Evolutionary conservation across 2,329 filamentous ascomycete genomes (phyloP).

Genomic region (Emericellopsis atlantica): DNA sequence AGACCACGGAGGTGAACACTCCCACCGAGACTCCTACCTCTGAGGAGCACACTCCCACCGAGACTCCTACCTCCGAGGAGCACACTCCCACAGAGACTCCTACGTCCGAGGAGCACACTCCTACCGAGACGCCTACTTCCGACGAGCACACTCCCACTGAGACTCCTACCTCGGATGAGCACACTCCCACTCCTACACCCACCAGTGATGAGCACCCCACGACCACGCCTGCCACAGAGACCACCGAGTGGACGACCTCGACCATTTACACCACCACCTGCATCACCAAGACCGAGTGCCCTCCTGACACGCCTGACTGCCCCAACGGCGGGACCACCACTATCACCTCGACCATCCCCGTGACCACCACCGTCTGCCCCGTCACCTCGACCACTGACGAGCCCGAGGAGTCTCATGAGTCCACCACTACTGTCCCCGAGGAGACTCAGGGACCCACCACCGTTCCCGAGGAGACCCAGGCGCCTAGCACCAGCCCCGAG

Average conservation of each 20-base stretch:
- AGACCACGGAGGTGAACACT: slow-evolving; percentile 1
- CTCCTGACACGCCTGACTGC: slow-evolving; percentile 5
- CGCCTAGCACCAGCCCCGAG: slow-evolving; percentile 11
- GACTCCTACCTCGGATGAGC: slow-evolving; percentile 1
- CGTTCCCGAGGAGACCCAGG: slow-evolving; percentile 1
- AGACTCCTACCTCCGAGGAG: slow-evolving; percentile 1
- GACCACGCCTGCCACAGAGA: neutral
- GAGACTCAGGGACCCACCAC: slow-evolving; percentile 4
- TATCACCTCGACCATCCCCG: slow-evolving; percentile 1
- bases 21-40: slow-evolving; percentile 4
- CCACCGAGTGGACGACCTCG: slow-evolving; percentile 5
- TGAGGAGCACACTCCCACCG: slow-evolving; percentile 3
- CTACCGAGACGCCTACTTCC: slow-evolving; percentile 4
- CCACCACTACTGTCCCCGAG: slow-evolving; percentile 17
- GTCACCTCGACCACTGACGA: slow-evolving; percentile 1
- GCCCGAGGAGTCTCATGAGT: neutral
- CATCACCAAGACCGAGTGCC: slow-evolving; percentile 9
- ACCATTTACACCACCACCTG: slow-evolving; percentile 10
- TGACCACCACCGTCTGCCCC: slow-evolving; percentile 1
- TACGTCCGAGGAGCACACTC: slow-evolving; percentile 1
- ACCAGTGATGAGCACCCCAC: neutral
- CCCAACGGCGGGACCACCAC: slow-evolving; percentile 5
- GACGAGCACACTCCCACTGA: slow-evolving; percentile 3
- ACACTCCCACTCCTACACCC: neutral
- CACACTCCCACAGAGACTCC: neutral